Conservation (phyloP, 192 early-diverging fungal species). For the Entomortierella chlamydospora region DNA sequence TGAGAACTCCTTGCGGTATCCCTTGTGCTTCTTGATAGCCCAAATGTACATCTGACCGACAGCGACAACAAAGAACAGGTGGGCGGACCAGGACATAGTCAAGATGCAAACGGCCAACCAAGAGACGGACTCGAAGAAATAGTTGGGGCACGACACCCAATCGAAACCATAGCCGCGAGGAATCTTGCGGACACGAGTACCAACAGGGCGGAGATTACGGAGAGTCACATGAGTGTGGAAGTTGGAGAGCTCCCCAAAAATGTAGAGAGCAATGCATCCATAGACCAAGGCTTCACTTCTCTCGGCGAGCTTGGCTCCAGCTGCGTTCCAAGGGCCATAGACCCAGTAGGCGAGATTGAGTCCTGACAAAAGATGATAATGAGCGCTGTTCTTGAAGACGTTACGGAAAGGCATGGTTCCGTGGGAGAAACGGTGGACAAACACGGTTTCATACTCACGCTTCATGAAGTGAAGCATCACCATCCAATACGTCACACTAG, state of each 20-base stretch:
- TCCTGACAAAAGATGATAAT: conserved; percentile 93
- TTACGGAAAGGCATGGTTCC: conserved; percentile 97
- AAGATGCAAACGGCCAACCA: conserved; percentile 83
- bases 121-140: conserved; percentile 88
- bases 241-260: conserved; percentile 90
- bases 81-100: conserved; percentile 71
- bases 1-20: conserved; percentile 91
- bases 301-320: conserved; percentile 59
- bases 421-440: conserved; percentile 93
- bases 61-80: conserved; percentile 76
- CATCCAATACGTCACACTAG: conserved; percentile 73
- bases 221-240: conserved; percentile 85
- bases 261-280: conserved; percentile 27
- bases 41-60: conserved; percentile 92
- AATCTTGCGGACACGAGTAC: conserved; percentile 85
- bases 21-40: conserved; percentile 96
- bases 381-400: conserved; percentile 94
- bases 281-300: conserved; percentile 50
- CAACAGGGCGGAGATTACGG: conserved; percentile 91
- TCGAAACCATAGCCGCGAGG: conserved; percentile 94
- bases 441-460: conserved; percentile 92
- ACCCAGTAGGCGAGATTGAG: conserved; percentile 87
- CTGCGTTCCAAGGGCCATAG: conserved; percentile 83
- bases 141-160: conserved; percentile 92
- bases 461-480: conserved; percentile 90